A percentile compares a stretch with the other conserved stretches of the same genome.
Evolutionary conservation across 208 protist genomes (phyloP).

Genomic region (Vickermania ingenoplastis): DNA sequence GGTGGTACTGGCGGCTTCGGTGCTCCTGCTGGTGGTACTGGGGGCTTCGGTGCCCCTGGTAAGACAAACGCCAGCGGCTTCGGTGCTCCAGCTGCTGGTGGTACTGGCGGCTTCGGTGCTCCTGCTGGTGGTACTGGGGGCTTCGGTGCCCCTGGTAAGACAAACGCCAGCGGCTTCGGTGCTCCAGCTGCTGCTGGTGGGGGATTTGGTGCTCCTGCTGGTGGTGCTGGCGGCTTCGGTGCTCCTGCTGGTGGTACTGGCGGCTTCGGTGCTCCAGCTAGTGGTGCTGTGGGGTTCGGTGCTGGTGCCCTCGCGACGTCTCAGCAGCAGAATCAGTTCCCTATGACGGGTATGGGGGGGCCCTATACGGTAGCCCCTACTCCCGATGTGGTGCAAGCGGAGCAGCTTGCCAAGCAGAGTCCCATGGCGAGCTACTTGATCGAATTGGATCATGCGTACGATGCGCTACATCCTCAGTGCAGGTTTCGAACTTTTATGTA

Average conservation of each 20-base stretch:
- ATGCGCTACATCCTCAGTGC: slow-evolving; percentile 51
- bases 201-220: background rate
- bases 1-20: slow-evolving; percentile 16
- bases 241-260: slow-evolving; percentile 2
- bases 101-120: slow-evolving; percentile 10
- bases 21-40: background rate
- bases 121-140: slow-evolving; percentile 1
- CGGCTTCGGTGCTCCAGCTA: slow-evolving; percentile 10
- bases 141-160: background rate
- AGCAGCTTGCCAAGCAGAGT: slow-evolving; percentile 31
- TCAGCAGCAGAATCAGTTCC: slow-evolving; percentile 7
- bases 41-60: slow-evolving; percentile 6
- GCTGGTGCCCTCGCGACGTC: background rate
- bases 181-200: slow-evolving; percentile 9
- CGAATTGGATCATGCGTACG: slow-evolving; percentile 55
- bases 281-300: slow-evolving; percentile 6
- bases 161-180: slow-evolving; percentile 6
- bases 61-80: slow-evolving; percentile 10
- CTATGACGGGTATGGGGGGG: background rate
- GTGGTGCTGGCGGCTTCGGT: slow-evolving; percentile 15
- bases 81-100: slow-evolving; percentile 6
- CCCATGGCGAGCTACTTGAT: slow-evolving; percentile 50
- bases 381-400: slow-evolving; percentile 12
- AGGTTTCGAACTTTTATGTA: slow-evolving; percentile 70
- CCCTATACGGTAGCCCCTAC: background rate